Conservation (phyloP, 2,329 filamentous ascomycete genomes). For the Trichoderma arundinaceum region DNA sequence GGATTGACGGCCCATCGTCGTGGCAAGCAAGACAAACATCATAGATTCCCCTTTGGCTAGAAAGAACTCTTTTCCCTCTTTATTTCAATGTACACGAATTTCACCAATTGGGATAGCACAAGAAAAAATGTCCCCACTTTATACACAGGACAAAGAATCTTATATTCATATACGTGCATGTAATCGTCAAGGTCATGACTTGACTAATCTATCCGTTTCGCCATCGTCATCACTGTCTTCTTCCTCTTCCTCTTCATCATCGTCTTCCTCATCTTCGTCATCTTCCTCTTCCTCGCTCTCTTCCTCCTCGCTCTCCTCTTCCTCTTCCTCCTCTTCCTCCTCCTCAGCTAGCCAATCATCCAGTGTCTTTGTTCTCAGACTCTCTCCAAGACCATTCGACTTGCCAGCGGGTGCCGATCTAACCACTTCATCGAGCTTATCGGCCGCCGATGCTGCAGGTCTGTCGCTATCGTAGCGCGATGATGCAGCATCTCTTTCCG, state of each 20-base stretch:
- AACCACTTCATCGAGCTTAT: slow-evolving; percentile 66
- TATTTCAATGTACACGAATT: background rate
- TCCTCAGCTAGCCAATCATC: slow-evolving; percentile 91
- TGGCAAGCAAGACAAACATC: background rate
- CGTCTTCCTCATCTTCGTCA: slow-evolving; percentile 59
- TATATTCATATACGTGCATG: slow-evolving; percentile 8
- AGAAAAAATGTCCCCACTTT: background rate
- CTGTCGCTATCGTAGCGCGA: slow-evolving; percentile 44
- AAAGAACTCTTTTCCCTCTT: background rate
- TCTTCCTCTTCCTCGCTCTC: slow-evolving; percentile 59
- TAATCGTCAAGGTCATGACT: slow-evolving; percentile 21
- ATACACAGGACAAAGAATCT: background rate
- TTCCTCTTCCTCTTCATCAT: slow-evolving; percentile 55
- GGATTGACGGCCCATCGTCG: background rate
- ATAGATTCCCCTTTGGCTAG: slow-evolving; percentile 15
- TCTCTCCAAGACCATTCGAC: slow-evolving; percentile 58
- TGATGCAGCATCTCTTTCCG: slow-evolving; percentile 46
- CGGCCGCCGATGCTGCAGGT: slow-evolving; percentile 60
- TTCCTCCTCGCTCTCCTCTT: slow-evolving; percentile 59
- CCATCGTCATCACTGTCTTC: slow-evolving; percentile 54
- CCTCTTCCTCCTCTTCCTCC: slow-evolving; percentile 62
- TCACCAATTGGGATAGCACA: background rate
- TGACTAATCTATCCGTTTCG: slow-evolving; percentile 53
- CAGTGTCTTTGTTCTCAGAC: slow-evolving; percentile 72
- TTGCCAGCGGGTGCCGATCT: slow-evolving; percentile 48